Conservation (phyloP, 108 stramenopile species). For the Cyclotella baltica region DNA sequence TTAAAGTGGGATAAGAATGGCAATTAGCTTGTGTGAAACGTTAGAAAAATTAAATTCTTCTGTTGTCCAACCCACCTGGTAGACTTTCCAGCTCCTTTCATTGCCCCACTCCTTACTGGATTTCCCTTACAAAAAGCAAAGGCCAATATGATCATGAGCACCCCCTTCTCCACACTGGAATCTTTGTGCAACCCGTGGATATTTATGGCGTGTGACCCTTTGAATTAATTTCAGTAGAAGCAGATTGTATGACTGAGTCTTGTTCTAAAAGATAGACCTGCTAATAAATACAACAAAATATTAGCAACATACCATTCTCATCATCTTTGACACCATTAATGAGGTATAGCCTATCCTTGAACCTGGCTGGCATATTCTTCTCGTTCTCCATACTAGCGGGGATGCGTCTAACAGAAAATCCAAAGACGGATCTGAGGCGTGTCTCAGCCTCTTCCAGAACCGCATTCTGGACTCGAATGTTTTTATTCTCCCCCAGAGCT, state of each 20-base stretch:
- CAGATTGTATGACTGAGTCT: no score
- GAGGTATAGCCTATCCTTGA: conserved; percentile 79
- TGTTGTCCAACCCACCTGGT: no score
- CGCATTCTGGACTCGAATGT: conserved; percentile 54
- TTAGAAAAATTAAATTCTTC: no score
- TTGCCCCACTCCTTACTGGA: conserved; percentile 44
- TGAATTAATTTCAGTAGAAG: no score
- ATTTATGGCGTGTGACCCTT: conserved; percentile 67
- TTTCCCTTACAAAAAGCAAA: conserved; percentile 87
- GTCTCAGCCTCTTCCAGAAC: conserved; percentile 65
- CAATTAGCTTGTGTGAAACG: no score
- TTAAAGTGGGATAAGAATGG: no score
- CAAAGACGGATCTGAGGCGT: conserved; percentile 78
- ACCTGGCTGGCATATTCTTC: conserved; percentile 59
- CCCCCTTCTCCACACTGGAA: conserved; percentile 67
- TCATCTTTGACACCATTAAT: conserved; percentile 67
- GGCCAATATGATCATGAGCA: conserved; percentile 74
- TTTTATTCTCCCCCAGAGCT: conserved; percentile 58
- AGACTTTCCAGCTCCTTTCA: conserved; percentile 52
- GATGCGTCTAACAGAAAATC: conserved; percentile 66
- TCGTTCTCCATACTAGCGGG: conserved; percentile 66
- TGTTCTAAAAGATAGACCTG: no score
- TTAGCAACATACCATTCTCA: no score
- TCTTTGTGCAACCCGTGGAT: conserved; percentile 68
- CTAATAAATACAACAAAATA: no score